phyloP scores from a whole-genome alignment of 768 basidiomycete genomes.

The Trametes punicea region DNA sequence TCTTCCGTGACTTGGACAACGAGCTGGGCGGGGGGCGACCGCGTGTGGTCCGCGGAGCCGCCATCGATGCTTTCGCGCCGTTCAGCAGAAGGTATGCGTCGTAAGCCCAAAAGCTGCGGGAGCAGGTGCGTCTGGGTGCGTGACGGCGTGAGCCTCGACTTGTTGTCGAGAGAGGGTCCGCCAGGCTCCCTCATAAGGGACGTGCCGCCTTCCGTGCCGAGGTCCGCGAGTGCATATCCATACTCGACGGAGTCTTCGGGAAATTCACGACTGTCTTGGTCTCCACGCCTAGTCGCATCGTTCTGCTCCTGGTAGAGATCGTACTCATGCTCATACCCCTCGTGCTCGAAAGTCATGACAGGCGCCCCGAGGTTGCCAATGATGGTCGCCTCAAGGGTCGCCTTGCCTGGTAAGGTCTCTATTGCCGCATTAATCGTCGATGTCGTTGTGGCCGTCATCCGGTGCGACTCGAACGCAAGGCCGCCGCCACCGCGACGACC shows the following conservation, averaged over 20 bases:
- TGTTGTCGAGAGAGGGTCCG: too few relatives aligned
- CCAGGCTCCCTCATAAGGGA: neutral
- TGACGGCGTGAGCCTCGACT: neutral
- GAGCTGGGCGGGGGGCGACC: neutral
- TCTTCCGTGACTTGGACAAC: conserved; percentile 9
- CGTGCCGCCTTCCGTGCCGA: neutral
- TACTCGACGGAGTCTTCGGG: neutral
- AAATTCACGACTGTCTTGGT: neutral
- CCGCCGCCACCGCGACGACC: neutral
- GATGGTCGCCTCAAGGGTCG: conserved; percentile 14
- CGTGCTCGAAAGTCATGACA: conserved; percentile 28
- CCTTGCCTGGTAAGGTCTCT: neutral
- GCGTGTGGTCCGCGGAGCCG: neutral
- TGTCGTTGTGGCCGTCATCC: neutral
- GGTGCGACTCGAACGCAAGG: neutral
- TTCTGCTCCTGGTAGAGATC: neutral
- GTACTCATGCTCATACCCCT: conserved; percentile 66
- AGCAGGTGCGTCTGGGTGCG: neutral
- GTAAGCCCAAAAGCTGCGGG: neutral
- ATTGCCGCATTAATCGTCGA: neutral
- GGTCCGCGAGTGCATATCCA: neutral
- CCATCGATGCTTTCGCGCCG: neutral
- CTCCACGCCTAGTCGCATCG: neutral
- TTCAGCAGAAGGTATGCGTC: neutral
- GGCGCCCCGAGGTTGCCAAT: conserved; percentile 23